A percentile compares a stretch with the other conserved stretches of the same genome.
Evolutionary conservation across 768 basidiomycete species (phyloP).

Genomic region (Leccinum longicurvipes): DNA sequence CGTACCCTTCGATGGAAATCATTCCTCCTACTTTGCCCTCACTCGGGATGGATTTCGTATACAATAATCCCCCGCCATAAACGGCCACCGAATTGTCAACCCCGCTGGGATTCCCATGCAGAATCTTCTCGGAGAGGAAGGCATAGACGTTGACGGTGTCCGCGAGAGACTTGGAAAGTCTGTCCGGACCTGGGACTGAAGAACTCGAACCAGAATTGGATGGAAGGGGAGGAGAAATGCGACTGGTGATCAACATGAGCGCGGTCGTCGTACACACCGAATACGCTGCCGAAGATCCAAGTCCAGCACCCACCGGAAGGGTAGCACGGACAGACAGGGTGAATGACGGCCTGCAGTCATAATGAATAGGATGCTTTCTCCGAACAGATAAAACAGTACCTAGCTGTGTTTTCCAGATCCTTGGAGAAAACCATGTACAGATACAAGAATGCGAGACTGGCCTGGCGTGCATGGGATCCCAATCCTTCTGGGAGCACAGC

Average conservation of each 20-base stretch:
- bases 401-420: constrained; percentile 40
- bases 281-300: constrained; percentile 96
- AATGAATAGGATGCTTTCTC: constrained; percentile 9
- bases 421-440: constrained; percentile 76
- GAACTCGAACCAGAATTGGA: constrained; percentile 8
- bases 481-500: constrained; percentile 33
- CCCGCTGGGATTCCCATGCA: constrained; percentile 96
- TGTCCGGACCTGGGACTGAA: constrained; percentile 42
- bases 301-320: constrained; percentile 90
- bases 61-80: constrained; percentile 89
- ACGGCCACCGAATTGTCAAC: constrained; percentile 95
- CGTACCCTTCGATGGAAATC: constrained; percentile 82
- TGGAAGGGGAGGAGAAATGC: constrained; percentile 55
- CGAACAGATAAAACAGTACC: constrained; percentile 44
- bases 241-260: constrained; percentile 71
- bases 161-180: constrained; percentile 59
- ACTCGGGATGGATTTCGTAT: constrained; percentile 62
- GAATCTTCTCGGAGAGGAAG: constrained; percentile 91
- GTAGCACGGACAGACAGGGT: constrained; percentile 83
- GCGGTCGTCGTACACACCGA: constrained; percentile 83
- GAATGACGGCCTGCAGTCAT: constrained; percentile 58
- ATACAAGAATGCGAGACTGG: constrained; percentile 82
- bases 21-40: constrained; percentile 74
- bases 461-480: constrained; percentile 39
- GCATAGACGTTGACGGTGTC: constrained; percentile 91